phyloP scores from a whole-genome alignment of 2,329 filamentous ascomycete species.

The Ophiostoma angusticollis region DNA sequence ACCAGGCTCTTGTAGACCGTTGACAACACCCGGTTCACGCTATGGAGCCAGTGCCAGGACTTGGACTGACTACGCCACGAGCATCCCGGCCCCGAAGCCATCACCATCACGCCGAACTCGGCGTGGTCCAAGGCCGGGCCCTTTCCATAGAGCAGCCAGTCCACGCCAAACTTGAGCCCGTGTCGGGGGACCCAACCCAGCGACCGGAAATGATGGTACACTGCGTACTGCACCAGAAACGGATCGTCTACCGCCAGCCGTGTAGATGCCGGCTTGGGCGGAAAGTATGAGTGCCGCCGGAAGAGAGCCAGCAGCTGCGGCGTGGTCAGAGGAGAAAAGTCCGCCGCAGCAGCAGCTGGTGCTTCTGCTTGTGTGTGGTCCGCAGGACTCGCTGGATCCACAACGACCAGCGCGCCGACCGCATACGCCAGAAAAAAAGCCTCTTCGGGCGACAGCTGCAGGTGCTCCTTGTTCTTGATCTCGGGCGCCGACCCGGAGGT shows the following conservation, averaged over 20 bases:
- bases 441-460: constrained; percentile 85
- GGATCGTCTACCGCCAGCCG: constrained; percentile 55
- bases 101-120: constrained; percentile 75
- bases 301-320: constrained; percentile 52
- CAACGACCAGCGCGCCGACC: constrained; percentile 59
- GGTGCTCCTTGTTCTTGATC: constrained; percentile 56
- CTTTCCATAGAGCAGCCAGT: constrained; percentile 87
- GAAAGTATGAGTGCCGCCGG: constrained; percentile 57
- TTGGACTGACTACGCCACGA: constrained; percentile 19
- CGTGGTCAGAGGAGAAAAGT: too few relatives aligned
- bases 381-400: too few relatives aligned
- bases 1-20: constrained; percentile 86
- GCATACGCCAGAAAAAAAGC: constrained; percentile 80
- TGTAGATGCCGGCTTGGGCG: constrained; percentile 32
- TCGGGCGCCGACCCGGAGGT: constrained; percentile 11
- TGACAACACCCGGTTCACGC: constrained; percentile 75
- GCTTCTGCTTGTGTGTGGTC: too few relatives aligned
- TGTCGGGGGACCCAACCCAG: constrained; percentile 88
- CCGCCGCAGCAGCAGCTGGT: too few relatives aligned
- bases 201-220: constrained; percentile 92
- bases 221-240: constrained; percentile 76
- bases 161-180: constrained; percentile 88
- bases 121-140: constrained; percentile 92
- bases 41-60: constrained; percentile 76
- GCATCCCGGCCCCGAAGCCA: too few relatives aligned